A percentile compares a stretch with the other conserved stretches of the same genome.
phyloP scores from a whole-genome alignment of 2,329 filamentous ascomycete species.

The Magnaporthiopsis rhizophila region DNA sequence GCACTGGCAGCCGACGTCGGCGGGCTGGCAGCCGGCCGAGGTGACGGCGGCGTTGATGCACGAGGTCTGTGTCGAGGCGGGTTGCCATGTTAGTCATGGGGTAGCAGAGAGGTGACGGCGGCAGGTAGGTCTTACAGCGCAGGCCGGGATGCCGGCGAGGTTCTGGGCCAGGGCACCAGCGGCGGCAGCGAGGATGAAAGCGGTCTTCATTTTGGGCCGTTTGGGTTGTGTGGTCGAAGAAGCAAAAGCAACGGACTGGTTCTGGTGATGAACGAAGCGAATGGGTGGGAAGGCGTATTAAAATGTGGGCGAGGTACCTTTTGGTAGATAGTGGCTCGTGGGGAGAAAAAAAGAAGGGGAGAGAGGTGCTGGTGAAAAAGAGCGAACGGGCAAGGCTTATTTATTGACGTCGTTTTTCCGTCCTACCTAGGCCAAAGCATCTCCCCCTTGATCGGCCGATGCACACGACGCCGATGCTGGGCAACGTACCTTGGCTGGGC shows the following conservation, averaged over 20 bases:
- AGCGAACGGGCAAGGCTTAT: background rate
- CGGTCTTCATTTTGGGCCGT: conserved; percentile 14
- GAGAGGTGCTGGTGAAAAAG: background rate
- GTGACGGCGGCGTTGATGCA: conserved; percentile 40
- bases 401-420: background rate
- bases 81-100: background rate
- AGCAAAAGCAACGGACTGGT: background rate
- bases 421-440: background rate
- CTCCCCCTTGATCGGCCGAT: background rate
- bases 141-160: conserved; percentile 26
- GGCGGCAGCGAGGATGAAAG: conserved; percentile 14
- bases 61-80: conserved; percentile 23
- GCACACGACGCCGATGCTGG: background rate
- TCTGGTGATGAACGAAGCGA: background rate
- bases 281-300: background rate
- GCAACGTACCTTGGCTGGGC: background rate
- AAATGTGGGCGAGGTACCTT: background rate
- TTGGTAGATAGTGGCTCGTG: background rate
- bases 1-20: conserved; percentile 45
- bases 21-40: conserved; percentile 35
- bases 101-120: too few species aligned
- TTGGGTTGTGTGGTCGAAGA: background rate
- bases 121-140: conserved; percentile 27
- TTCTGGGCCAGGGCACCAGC: conserved; percentile 24
- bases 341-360: background rate